These are phyloP conservation scores for Rhodotorula sp. DNA, from an alignment of 1,284 basidiomycete genomes.

Conservation along the genomic window DNA sequence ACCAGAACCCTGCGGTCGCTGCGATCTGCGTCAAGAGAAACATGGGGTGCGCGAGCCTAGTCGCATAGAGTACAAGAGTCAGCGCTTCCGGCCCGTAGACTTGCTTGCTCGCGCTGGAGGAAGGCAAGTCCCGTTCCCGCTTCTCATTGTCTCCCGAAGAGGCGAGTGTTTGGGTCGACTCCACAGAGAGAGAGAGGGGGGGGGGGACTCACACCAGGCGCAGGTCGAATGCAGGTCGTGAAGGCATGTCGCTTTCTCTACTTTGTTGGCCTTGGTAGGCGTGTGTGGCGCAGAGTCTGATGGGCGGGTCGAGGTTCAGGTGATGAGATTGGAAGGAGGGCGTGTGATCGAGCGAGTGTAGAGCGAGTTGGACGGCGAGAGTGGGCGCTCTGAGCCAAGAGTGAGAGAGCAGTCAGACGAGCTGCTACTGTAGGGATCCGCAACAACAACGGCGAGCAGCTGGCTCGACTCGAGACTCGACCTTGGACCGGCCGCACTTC, in stretches of 20 bases:
- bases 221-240: neutral
- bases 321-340: neutral
- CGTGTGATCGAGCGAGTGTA: neutral
- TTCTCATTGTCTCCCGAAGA: neutral
- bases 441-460: no score
- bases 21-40: conserved; percentile 83
- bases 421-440: no score
- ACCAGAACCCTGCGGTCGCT: conserved; percentile 72
- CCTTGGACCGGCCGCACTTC: no score
- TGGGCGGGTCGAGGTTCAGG: neutral
- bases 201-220: neutral
- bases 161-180: neutral
- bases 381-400: neutral
- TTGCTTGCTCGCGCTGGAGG: no score
- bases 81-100: no score
- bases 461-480: no score
- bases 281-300: no score
- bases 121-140: no score
- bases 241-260: neutral
- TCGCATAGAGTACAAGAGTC: no score
- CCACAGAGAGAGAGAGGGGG: neutral
- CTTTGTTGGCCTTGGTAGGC: no score
- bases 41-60: conserved; percentile 67
- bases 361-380: neutral
- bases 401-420: no score